phyloP scores from a whole-genome alignment of 2,329 filamentous ascomycete species.

The Hysterium pulicare region DNA sequence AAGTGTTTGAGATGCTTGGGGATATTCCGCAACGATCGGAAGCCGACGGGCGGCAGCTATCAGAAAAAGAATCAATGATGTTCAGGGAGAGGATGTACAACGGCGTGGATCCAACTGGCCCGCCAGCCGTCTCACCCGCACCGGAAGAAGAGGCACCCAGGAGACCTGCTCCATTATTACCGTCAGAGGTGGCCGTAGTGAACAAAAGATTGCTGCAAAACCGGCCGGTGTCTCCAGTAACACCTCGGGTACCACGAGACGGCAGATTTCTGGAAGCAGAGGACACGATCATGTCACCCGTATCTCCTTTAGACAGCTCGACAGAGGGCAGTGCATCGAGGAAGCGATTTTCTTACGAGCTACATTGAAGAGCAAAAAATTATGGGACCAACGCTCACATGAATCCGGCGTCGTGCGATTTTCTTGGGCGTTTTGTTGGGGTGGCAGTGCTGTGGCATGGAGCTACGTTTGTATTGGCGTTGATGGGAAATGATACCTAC shows the following conservation, averaged over 20 bases:
- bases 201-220: constrained; percentile 18
- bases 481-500: neutral
- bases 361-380: constrained; percentile 16
- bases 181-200: constrained; percentile 28
- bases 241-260: constrained; percentile 28
- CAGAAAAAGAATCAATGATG: constrained; percentile 48
- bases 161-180: constrained; percentile 22
- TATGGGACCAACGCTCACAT: neutral
- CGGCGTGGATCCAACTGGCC: constrained; percentile 36
- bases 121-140: constrained; percentile 15
- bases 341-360: constrained; percentile 39
- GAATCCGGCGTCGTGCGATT: constrained; percentile 1
- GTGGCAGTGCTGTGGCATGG: neutral
- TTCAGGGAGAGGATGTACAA: constrained; percentile 46
- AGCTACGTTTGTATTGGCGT: neutral
- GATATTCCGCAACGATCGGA: constrained; percentile 54
- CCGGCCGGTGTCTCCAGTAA: constrained; percentile 30
- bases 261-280: constrained; percentile 27
- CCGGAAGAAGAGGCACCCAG: constrained; percentile 19
- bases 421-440: neutral
- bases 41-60: constrained; percentile 45
- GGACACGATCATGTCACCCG: constrained; percentile 29
- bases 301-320: constrained; percentile 33
- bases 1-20: constrained; percentile 51
- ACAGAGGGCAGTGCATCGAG: constrained; percentile 21